phyloP scores from a whole-genome alignment of 352 stramenopile species.

The Pythium utonaiense region DNA sequence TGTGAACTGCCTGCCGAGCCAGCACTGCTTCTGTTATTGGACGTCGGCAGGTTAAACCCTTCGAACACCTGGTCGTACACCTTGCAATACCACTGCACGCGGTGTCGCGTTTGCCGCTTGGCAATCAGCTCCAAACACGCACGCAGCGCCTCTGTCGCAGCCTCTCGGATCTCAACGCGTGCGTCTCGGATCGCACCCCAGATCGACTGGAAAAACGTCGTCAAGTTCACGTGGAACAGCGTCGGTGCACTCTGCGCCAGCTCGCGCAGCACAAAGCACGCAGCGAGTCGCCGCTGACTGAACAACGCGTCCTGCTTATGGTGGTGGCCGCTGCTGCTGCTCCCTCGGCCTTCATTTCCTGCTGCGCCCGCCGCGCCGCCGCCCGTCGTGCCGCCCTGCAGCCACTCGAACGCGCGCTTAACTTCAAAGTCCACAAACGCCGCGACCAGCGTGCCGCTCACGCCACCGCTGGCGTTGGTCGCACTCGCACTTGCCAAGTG shows the following conservation, averaged over 20 bases:
- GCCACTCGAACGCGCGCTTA: slow-evolving; percentile 88
- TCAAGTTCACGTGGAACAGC: slow-evolving; percentile 89
- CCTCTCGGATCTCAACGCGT: slow-evolving; percentile 77
- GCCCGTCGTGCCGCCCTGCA: slow-evolving; percentile 32
- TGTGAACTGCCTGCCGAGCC: background rate
- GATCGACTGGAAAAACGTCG: slow-evolving; percentile 92
- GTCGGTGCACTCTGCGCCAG: slow-evolving; percentile 84
- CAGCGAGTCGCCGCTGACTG: slow-evolving; percentile 70
- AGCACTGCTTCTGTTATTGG: background rate
- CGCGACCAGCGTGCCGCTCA: slow-evolving; percentile 81
- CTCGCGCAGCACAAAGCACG: slow-evolving; percentile 85
- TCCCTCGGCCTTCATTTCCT: background rate
- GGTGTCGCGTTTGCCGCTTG: slow-evolving; percentile 69
- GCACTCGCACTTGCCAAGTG: slow-evolving; percentile 69
- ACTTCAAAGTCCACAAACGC: slow-evolving; percentile 93
- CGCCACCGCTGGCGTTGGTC: slow-evolving; percentile 36
- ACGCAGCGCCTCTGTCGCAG: slow-evolving; percentile 76
- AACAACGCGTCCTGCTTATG: slow-evolving; percentile 53
- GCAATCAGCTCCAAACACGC: slow-evolving; percentile 88
- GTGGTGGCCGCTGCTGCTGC: slow-evolving; percentile 29
- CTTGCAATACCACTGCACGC: slow-evolving; percentile 91
- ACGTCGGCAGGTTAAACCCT: slow-evolving; percentile 39
- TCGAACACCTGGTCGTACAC: slow-evolving; percentile 90
- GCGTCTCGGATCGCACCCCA: slow-evolving; percentile 79
- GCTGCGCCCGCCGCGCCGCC: background rate